Evolutionary conservation across 139 green algal species (phyloP), one percentile per base, ranked within the genome.

Genomic region (Closterium sp.): DNA sequence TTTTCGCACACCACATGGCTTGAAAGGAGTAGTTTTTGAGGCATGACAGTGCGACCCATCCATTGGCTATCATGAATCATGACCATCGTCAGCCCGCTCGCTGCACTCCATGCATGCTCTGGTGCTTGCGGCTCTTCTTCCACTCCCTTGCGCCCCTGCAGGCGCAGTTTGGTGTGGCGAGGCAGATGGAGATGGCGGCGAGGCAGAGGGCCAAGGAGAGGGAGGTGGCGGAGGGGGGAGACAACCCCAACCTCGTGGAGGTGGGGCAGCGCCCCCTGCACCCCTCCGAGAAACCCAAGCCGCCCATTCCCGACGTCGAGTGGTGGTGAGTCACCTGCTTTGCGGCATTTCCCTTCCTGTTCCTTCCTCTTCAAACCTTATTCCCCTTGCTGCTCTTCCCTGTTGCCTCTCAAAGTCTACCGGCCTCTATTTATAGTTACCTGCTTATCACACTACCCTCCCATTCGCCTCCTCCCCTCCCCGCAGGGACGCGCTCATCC

Each of bases 241-340:
- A 90, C 3, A 95, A 95, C 84, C 93, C 93, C 27, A 95, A 95
- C 38, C 90, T 95, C 27, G 94, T 95, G 29, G 38, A 31, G 9
- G 87, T 95, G 13, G 90, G 86, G 45, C 73, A 91, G 89, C 31
- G 79, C 9, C 79, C 34, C 6, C 5, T 89, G 7, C 28, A 28
- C 5, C 90, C 90, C 9, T 21, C 31, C 7, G 38, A 95, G 70
- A 95, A 95, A 87, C 87, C 86, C 11, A 92, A 94, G 88, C 91
- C 94, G 9, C 93, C 90, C 85, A 92, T 95, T 31, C 93, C 93
- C 24, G 93, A 94, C n/a, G n/a, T 93, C 11, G 93, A 95, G 86
- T 95, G 93, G 93, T 95, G 93, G 93, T 94, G 91, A 85, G 92
- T 87, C 21, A 88, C 11, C 50, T 28, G 28, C n/a, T n/a, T n/a